Evolutionary conservation across 2,329 filamentous ascomycete genomes (phyloP).

Genomic region (Penicillium sp.): DNA sequence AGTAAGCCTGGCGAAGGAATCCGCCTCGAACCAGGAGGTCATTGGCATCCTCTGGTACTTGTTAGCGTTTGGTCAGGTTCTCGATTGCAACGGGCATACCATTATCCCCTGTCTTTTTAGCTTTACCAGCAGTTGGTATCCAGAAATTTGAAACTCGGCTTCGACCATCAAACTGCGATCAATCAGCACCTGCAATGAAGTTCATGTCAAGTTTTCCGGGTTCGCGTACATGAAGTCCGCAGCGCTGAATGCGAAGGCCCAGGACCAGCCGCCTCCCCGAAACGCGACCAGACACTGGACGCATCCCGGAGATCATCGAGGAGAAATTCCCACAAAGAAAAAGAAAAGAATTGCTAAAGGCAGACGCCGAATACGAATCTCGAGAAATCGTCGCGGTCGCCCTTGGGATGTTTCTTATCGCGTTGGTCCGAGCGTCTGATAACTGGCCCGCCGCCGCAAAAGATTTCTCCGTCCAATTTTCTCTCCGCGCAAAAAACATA

Average conservation of each 20-base stretch:
- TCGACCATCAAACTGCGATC: constrained; percentile 53
- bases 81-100: constrained; percentile 22
- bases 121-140: constrained; percentile 71
- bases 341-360: not conserved
- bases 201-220: not conserved
- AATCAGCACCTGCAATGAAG: constrained; percentile 11
- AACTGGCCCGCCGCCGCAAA: constrained; percentile 23
- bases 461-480: constrained; percentile 29
- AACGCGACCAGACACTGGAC: constrained; percentile 23
- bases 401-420: constrained; percentile 22
- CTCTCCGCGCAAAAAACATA: constrained; percentile 18
- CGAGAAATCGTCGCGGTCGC: constrained; percentile 12
- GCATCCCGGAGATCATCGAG: constrained; percentile 29
- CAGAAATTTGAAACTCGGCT: constrained; percentile 71
- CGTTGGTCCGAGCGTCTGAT: constrained; percentile 26
- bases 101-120: constrained; percentile 51
- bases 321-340: constrained; percentile 2
- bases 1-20: constrained; percentile 73
- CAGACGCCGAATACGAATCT: constrained; percentile 5
- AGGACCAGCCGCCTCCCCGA: constrained; percentile 16
- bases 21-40: constrained; percentile 68
- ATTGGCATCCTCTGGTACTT: constrained; percentile 56
- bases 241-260: constrained; percentile 27
- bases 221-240: constrained; percentile 39
- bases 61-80: constrained; percentile 32